These are phyloP conservation scores for Larix sibirica DNA, from an alignment of 83 land plant genomes.

Conservation along the genomic window DNA sequence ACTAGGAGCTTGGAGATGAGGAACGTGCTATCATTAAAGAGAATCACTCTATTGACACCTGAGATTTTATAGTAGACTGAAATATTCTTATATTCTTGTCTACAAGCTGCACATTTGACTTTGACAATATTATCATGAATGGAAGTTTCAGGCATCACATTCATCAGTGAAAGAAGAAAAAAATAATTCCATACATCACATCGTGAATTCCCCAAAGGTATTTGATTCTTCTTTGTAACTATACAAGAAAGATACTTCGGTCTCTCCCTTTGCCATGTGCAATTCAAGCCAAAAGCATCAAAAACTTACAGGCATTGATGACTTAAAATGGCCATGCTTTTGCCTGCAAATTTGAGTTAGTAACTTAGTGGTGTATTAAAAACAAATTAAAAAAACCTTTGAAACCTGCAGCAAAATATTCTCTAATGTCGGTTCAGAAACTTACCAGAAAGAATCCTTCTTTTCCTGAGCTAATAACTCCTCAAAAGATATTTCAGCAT, in stretches of 20 bases:
- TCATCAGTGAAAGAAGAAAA: not conserved
- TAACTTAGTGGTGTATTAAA: not conserved
- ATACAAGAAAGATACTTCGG: not conserved
- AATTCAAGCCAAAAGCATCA: not conserved
- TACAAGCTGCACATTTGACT: slow-evolving; percentile 8
- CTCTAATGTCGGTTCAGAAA: not conserved
- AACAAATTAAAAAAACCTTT: not conserved
- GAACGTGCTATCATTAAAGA: not conserved
- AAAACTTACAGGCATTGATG: slow-evolving; percentile 11
- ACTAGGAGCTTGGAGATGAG: not conserved
- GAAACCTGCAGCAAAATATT: too few species aligned
- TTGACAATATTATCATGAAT: not conserved
- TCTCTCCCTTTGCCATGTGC: not conserved
- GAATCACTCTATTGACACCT: not conserved
- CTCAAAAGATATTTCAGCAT: slow-evolving; percentile 74
- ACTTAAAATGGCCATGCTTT: slow-evolving; percentile 6
- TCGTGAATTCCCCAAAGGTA: not conserved
- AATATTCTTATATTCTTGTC: slow-evolving; percentile 4
- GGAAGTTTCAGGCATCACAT: not conserved
- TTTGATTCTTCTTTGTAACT: not conserved
- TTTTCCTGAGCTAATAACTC: slow-evolving; percentile 84
- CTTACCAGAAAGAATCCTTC: slow-evolving; percentile 84
- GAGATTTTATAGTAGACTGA: not conserved
- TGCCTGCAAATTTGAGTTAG: slow-evolving; percentile 5
- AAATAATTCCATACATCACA: not conserved